A percentile compares a stretch with the other conserved stretches of the same genome.
Evolutionary conservation across 768 basidiomycete species (phyloP).

Genomic region (Trametes sanguinea): DNA sequence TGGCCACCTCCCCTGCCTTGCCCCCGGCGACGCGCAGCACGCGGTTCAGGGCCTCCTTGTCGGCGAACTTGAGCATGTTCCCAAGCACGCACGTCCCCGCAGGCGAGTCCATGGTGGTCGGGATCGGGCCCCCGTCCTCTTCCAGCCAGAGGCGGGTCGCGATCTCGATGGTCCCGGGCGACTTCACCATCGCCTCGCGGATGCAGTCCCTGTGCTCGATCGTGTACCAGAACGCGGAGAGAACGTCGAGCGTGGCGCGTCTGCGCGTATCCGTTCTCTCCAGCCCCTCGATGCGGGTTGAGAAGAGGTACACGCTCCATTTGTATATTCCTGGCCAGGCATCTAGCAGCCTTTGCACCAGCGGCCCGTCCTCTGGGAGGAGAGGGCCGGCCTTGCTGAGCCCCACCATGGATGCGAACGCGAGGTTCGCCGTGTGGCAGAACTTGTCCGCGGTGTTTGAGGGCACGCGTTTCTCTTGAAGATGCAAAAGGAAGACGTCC

Average conservation of each 20-base stretch:
- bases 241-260: slow-evolving; percentile 33
- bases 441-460: slow-evolving; percentile 2
- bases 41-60: slow-evolving; percentile 30
- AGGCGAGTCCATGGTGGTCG: slow-evolving; percentile 30
- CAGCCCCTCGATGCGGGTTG: slow-evolving; percentile 28
- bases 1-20: slow-evolving; percentile 32
- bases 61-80: slow-evolving; percentile 30
- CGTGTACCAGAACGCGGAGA: slow-evolving; percentile 34
- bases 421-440: slow-evolving; percentile 27
- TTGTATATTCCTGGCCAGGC: slow-evolving; percentile 41
- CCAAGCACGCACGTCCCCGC: slow-evolving; percentile 36
- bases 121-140: slow-evolving; percentile 31
- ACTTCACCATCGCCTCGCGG: slow-evolving; percentile 34
- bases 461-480: slow-evolving; percentile 27
- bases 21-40: slow-evolving; percentile 34
- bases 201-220: slow-evolving; percentile 33
- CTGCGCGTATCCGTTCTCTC: slow-evolving; percentile 21
- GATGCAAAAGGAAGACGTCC: slow-evolving; percentile 35
- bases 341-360: slow-evolving; percentile 29
- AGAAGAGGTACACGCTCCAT: slow-evolving; percentile 40
- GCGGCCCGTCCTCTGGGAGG: slow-evolving; percentile 24
- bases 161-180: slow-evolving; percentile 38
- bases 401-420: slow-evolving; percentile 38
- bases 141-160: slow-evolving; percentile 39
- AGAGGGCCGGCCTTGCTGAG: slow-evolving; percentile 35